These are phyloP conservation scores for Clarireedia sp. DNA, from an alignment of 2,329 filamentous ascomycete genomes.

Conservation along the genomic window DNA sequence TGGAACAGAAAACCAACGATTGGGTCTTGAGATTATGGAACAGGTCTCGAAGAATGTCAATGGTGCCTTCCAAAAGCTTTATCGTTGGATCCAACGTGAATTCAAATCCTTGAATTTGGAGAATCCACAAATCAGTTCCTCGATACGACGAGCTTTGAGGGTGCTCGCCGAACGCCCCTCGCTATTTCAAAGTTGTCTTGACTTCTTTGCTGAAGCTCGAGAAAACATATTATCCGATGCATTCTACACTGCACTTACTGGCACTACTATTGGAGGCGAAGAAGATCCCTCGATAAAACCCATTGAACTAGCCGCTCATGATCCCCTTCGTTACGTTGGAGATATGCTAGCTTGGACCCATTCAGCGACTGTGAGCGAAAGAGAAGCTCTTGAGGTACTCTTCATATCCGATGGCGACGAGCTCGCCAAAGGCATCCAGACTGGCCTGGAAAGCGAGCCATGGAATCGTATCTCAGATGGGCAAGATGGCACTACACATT, in stretches of 20 bases:
- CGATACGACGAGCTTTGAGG: conserved; percentile 74
- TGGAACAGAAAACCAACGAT: conserved; percentile 78
- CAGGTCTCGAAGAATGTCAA: conserved; percentile 82
- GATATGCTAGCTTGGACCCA: conserved; percentile 98
- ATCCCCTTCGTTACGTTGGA: conserved; percentile 82
- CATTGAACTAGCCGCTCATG: conserved; percentile 89
- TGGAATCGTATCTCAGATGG: conserved; percentile 64
- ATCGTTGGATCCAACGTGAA: conserved; percentile 88
- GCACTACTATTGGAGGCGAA: conserved; percentile 49
- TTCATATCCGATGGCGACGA: conserved; percentile 89
- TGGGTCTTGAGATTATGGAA: conserved; percentile 87
- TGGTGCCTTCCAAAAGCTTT: conserved; percentile 87
- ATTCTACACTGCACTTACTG: conserved; percentile 83
- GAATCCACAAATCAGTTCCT: conserved; percentile 82
- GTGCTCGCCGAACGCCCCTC: conserved; percentile 84
- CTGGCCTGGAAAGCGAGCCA: conserved; percentile 72
- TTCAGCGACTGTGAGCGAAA: conserved; percentile 86
- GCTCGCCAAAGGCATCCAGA: conserved; percentile 72
- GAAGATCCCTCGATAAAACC: conserved; percentile 65
- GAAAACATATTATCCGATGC: conserved; percentile 81
- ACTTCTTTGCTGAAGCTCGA: conserved; percentile 85
- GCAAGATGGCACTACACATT: conserved; percentile 47
- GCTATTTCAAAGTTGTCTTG: conserved; percentile 86
- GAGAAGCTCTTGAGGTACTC: conserved; percentile 82
- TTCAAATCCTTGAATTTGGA: conserved; percentile 90